Conservation (phyloP, 495 filamentous ascomycete species). For the Barbatosphaeria neglecta region DNA sequence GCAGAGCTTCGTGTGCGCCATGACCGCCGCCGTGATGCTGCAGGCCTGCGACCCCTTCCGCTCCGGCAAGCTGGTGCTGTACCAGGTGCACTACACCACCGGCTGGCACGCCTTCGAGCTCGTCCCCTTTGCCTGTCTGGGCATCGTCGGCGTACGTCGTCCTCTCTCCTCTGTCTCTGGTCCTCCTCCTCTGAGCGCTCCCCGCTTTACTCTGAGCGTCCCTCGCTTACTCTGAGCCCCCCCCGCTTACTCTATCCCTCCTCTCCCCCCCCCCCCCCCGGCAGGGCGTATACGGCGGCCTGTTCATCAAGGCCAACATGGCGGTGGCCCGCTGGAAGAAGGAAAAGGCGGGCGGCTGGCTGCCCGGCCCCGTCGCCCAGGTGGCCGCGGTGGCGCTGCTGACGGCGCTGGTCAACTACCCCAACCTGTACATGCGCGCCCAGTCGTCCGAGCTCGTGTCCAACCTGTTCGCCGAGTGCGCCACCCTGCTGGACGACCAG, state of each 20-base stretch:
- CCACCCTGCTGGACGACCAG: constrained; percentile 61
- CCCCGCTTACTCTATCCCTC: too few species aligned
- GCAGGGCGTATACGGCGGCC: constrained; percentile 73
- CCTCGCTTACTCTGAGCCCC: constrained; percentile 48
- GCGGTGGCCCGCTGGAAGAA: constrained; percentile 72
- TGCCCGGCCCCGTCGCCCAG: constrained; percentile 60
- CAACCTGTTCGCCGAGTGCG: constrained; percentile 84
- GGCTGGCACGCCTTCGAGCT: constrained; percentile 95
- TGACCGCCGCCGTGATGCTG: constrained; percentile 88
- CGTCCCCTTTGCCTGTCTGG: constrained; percentile 76
- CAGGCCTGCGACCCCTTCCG: constrained; percentile 92
- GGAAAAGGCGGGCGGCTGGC: constrained; percentile 40
- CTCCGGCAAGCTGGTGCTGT: constrained; percentile 90
- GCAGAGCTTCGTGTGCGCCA: constrained; percentile 98
- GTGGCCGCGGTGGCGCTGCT: constrained; percentile 62
- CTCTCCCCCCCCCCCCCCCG: not conserved
- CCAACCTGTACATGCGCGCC: constrained; percentile 87
- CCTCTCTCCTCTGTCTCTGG: too few species aligned
- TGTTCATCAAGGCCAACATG: constrained; percentile 95
- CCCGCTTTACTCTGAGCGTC: constrained; percentile 50
- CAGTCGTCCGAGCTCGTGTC: constrained; percentile 89
- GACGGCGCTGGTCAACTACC: constrained; percentile 85
- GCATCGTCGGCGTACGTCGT: constrained; percentile 55
- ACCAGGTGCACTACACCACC: constrained; percentile 87
- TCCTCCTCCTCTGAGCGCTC: too few species aligned